A percentile compares a stretch with the other conserved stretches of the same genome.
Conservation (phyloP, 345 rosid species). For the Reutealis trisperma region DNA sequence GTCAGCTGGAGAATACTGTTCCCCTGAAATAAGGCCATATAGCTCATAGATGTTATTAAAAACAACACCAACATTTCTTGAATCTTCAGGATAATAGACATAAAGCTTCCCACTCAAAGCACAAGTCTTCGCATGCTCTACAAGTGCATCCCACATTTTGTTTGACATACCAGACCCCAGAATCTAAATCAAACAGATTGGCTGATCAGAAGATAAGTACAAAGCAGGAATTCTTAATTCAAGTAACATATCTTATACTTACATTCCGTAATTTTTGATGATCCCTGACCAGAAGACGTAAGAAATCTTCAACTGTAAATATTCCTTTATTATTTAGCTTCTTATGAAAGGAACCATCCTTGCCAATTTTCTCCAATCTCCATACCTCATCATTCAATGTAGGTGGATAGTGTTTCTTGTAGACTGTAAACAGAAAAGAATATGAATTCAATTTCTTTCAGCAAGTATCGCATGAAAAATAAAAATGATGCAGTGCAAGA, state of each 20-base stretch:
- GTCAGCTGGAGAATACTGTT: conserved; percentile 75
- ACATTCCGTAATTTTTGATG: conserved; percentile 69
- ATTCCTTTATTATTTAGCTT: conserved; percentile 55
- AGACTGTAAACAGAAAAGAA: conserved; percentile 53
- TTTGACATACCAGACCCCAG: conserved; percentile 99
- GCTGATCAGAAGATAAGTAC: conserved; percentile 29
- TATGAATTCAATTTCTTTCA: background rate
- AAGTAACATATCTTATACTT: conserved; percentile 41
- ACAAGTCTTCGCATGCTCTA: conserved; percentile 97
- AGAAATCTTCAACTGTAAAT: conserved; percentile 72
- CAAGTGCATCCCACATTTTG: conserved; percentile 98
- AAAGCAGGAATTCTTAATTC: conserved; percentile 14
- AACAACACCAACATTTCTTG: conserved; percentile 72
- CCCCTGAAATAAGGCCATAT: conserved; percentile 84
- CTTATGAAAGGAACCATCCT: conserved; percentile 98
- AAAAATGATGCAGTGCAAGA: background rate
- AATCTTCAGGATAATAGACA: conserved; percentile 82
- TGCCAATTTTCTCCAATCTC: conserved; percentile 98
- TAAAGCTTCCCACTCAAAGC: conserved; percentile 77
- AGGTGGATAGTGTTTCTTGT: conserved; percentile 99
- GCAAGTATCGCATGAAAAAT: background rate
- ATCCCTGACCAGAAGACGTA: conserved; percentile 76
- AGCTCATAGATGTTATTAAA: conserved; percentile 86
- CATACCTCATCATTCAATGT: conserved; percentile 81
- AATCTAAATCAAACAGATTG: conserved; percentile 49